Evolutionary conservation across 768 basidiomycete species (phyloP).

Genomic region (Tulasnella sp.): DNA sequence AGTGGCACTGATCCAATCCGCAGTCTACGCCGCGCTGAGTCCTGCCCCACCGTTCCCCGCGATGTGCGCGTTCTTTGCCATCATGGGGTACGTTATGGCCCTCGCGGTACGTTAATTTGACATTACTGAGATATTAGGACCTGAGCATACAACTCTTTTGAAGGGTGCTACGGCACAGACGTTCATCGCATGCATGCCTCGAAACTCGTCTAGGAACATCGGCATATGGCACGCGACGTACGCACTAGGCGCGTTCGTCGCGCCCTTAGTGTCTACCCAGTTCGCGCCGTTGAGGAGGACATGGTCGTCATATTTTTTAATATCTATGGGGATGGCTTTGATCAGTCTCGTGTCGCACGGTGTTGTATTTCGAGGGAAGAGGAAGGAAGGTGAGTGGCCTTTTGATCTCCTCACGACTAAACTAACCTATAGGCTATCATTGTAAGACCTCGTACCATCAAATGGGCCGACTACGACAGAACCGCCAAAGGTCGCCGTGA

Average conservation of each 20-base stretch:
- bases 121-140: not conserved
- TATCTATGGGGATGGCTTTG: slow-evolving; percentile 31
- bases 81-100: slow-evolving; percentile 44
- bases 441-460: not conserved
- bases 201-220: slow-evolving; percentile 54
- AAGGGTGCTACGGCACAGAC: slow-evolving; percentile 43
- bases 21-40: slow-evolving; percentile 43
- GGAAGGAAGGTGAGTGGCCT: slow-evolving; percentile 22
- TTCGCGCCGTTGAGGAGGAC: slow-evolving; percentile 30
- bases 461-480: not conserved
- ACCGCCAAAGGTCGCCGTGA: not conserved
- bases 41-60: slow-evolving; percentile 53
- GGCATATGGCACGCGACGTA: slow-evolving; percentile 56
- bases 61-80: slow-evolving; percentile 37
- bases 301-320: slow-evolving; percentile 37
- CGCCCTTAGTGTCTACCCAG: slow-evolving; percentile 45
- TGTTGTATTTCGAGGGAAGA: slow-evolving; percentile 23
- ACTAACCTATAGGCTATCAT: too few species aligned
- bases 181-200: slow-evolving; percentile 47
- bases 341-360: slow-evolving; percentile 21
- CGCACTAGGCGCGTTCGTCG: slow-evolving; percentile 40
- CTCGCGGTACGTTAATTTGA: slow-evolving; percentile 27
- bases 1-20: slow-evolving; percentile 36
- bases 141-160: not conserved
- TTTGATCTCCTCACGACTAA: not conserved